Base-by-base conservation (phyloP, 495 filamentous ascomycete genomes). In the Chaetomium tenue region DNA sequence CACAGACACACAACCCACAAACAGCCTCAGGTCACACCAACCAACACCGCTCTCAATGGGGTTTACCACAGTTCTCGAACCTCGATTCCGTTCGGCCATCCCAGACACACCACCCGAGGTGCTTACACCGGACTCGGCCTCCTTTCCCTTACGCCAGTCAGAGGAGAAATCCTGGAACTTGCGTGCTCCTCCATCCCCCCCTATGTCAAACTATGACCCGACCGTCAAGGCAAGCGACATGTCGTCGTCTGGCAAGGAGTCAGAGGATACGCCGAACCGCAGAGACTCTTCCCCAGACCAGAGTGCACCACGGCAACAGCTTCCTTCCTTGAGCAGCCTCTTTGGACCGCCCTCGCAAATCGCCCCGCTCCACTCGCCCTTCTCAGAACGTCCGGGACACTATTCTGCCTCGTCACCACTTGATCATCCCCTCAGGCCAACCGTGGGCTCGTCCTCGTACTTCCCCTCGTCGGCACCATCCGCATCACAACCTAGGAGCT, bases 181-280 rank as follows among this genome's bases (percentile, higher is more conserved):
- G 63, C 63, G 64, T 46, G 70, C 71, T 70, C 75, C 75, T 66
- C 66, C 70, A 51, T 81, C 80, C 50, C 79, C 79, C 68, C 79
- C 80, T 57, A 83, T 82, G 79, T 83, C 80, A 72, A 76, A 76
- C 75, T 78, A 83, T 83, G 80, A 81, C 60, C 74, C 76, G 58
- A 69, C 68, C 65, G 73, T 71, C 58, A 77, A 70, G 74, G 56
- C 75, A 68, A 70, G 58, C 71, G 77, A 80, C 58, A 78, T 80
- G 78, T 70, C 75, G 54, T 58, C 64, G 58, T 61, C 72, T 39
- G 70, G 70, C 51, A 77, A 74, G 68, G 73, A 71, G 30, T 55
- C 66, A 39, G 75, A 75, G 64, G 74, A 75, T 54, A 68, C 68
- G 30, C 72, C 64, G 52, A 46, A 56, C 40, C 75, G 71, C 56